Conservation (phyloP, 2,329 filamentous ascomycete genomes). For the Beauveria caledonica region DNA sequence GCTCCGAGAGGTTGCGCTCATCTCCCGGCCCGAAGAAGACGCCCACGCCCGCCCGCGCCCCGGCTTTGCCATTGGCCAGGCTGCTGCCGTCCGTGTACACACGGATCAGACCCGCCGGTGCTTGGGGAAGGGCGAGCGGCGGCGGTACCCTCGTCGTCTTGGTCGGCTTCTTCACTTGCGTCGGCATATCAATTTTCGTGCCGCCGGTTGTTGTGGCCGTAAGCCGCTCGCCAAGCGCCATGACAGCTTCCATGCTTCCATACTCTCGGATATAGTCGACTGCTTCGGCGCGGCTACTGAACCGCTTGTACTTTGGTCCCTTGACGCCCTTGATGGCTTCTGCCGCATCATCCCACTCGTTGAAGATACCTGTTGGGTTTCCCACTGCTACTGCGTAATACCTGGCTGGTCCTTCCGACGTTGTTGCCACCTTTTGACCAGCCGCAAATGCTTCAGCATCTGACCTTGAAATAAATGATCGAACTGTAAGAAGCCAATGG, state of each 20-base stretch:
- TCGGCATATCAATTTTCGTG: slow-evolving; percentile 12
- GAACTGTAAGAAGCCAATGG: slow-evolving; percentile 45
- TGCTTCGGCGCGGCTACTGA: slow-evolving; percentile 61
- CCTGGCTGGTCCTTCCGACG: slow-evolving; percentile 34
- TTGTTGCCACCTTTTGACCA: slow-evolving; percentile 39
- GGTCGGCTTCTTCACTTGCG: slow-evolving; percentile 10
- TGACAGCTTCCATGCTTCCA: slow-evolving; percentile 36
- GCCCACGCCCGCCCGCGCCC: slow-evolving; percentile 52
- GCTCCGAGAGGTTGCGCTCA: slow-evolving; percentile 62
- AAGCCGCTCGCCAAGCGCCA: slow-evolving; percentile 28
- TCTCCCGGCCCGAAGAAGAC: slow-evolving; percentile 55
- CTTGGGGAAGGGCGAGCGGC: slow-evolving; percentile 12
- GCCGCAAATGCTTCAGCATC: slow-evolving; percentile 75
- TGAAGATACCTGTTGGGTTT: slow-evolving; percentile 50
- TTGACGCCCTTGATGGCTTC: slow-evolving; percentile 67
- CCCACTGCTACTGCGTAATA: slow-evolving; percentile 57
- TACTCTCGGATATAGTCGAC: slow-evolving; percentile 60
- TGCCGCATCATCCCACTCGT: slow-evolving; percentile 60
- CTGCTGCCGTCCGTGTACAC: slow-evolving; percentile 59
- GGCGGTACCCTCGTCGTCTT: slow-evolving; percentile 14
- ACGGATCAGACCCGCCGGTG: slow-evolving; percentile 25
- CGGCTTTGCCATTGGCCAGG: slow-evolving; percentile 46
- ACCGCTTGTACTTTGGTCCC: slow-evolving; percentile 62
- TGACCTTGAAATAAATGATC: slow-evolving; percentile 63
- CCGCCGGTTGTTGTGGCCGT: slow-evolving; percentile 10